Evolutionary conservation across 2,329 filamentous ascomycete genomes (phyloP), one percentile per base, ranked within the genome.

Genomic region (Aureobasidium lini): DNA sequence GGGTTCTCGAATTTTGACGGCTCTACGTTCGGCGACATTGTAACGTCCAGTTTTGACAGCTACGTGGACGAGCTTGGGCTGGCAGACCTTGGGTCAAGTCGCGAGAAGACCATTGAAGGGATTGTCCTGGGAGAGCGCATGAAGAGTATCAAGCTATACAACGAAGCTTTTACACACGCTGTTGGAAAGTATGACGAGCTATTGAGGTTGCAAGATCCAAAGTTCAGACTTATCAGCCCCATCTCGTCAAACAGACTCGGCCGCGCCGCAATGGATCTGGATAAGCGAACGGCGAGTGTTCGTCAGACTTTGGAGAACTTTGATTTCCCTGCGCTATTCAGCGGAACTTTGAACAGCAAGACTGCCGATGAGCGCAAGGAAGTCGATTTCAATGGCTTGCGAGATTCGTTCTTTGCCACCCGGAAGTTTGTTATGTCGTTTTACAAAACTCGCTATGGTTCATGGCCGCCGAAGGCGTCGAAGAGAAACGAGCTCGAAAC

Each of bases 401-500:
- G 84, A 67, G 78, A 79, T 16, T 81, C 86, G 2, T 97, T 93
- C 70, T 75, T 81, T 61, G 84, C 83, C 59, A 90, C 92, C 79
- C 82, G 90, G 40, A 83, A 84, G 40, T 90, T 91, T 69, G 81
- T 87, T 16, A 77, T 91, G 53, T 77, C 79, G 63, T 86, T 91
- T 71, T 95, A 86, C 68, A 84, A 85, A 63, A 72, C 79, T 52
- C 79, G 81, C 48, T 87, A 86, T 67, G 86, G 86, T n/a, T 80
- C 84, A 32, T 89, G 93, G 93, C 92, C 94, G 2, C 93, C 94
- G 8, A 95, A 94, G 71, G 88, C 83, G 67, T 93, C 86, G 66
- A 95, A 95, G 79, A 96, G 95, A 81, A 95, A 96, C 69, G 83
- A 86, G 0, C 90, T 96, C 64, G 86, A 88, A 31, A 90, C 92